phyloP scores from a whole-genome alignment of 1,139 yeast genomes.

The Saccharomyces uvarum region DNA sequence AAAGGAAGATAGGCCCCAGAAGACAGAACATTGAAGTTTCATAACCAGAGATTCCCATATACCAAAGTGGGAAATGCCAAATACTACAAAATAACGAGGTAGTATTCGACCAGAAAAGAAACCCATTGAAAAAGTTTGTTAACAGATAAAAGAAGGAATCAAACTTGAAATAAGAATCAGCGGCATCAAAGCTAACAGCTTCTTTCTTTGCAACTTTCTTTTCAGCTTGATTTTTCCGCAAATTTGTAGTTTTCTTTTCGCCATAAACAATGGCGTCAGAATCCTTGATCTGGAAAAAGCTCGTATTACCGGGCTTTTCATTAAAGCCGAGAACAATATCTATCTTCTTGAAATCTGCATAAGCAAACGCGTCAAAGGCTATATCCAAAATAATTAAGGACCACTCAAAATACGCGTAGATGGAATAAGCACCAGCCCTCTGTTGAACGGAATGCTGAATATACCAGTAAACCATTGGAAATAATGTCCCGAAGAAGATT shows the following conservation, averaged over 20 bases:
- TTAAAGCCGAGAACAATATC: constrained; percentile 13
- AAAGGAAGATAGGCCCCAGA: constrained; percentile 50
- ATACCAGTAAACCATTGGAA: constrained; percentile 82
- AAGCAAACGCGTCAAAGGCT: constrained; percentile 74
- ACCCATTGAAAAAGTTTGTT: constrained; percentile 49
- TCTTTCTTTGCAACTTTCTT: constrained; percentile 10
- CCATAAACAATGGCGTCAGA: neutral
- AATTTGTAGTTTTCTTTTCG: constrained; percentile 3
- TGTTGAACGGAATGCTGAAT: constrained; percentile 87
- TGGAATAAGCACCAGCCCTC: constrained; percentile 88
- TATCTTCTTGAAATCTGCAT: constrained; percentile 52
- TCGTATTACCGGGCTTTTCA: constrained; percentile 7
- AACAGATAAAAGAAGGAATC: constrained; percentile 38
- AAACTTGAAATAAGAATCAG: constrained; percentile 12
- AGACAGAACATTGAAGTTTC: constrained; percentile 64
- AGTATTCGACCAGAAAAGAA: constrained; percentile 74
- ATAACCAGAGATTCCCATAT: constrained; percentile 94
- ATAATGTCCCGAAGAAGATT: constrained; percentile 59
- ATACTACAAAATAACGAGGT: constrained; percentile 78
- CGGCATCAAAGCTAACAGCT: constrained; percentile 6
- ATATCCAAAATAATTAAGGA: constrained; percentile 73
- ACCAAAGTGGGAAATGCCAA: constrained; percentile 97
- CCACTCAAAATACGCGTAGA: constrained; percentile 95
- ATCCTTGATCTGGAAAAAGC: constrained; percentile 13
- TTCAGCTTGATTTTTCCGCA: neutral